Base-by-base conservation (phyloP, 257 asterid species). In the Paulownia fortunei region DNA sequence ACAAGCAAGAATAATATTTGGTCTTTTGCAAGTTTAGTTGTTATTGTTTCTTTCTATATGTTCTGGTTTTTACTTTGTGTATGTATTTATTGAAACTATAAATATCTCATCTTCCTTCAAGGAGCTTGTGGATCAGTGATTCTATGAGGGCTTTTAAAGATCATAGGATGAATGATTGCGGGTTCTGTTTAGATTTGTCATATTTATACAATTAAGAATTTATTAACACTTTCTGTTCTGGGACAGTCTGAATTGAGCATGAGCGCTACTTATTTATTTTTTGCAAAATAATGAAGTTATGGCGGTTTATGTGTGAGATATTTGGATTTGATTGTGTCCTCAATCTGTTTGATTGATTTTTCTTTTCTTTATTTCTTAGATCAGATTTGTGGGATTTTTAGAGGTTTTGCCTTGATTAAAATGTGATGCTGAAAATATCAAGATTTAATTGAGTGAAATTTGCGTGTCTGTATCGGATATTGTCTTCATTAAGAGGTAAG, bases 81-180 rank as follows among this genome's bases (percentile, higher is more conserved):
- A 16, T 59, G 30, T 16, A 18, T 49, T 37, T 21, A 44, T 44
- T 47, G 71, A 23, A 19, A 54, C 69, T 27, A 2, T 60, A 32
- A 64, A 56, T 59, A 71, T 54, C 24, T 51, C 21, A 73, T 80
- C 66, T 47, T 80, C 67, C 32, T 51, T 60, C 4, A 18, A 73
- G 66, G 63, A 23, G 36, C 4, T 62, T 61, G 18, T 67, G 32
- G 77, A 80, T 80, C 76, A 67, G 47, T 72, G 73, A 44, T 77
- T 47, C 10, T 51, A 8, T 58, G 19, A 52, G 61, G 77, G 70
- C 0, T 70, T 65, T 81, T 21, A 32, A 32, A 65, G 80, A 71
- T 81, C 67, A 41, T 69, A 32, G n/a, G 66, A 66, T 70, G 76
- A 34, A 32, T 6, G 64, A 34, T 76, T 65, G 18, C 37, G 71